Evolutionary conservation across 192 early-diverging fungal species (phyloP), one percentile per base, ranked within the genome.

Genomic region (Gaertneriomyces sp.): DNA sequence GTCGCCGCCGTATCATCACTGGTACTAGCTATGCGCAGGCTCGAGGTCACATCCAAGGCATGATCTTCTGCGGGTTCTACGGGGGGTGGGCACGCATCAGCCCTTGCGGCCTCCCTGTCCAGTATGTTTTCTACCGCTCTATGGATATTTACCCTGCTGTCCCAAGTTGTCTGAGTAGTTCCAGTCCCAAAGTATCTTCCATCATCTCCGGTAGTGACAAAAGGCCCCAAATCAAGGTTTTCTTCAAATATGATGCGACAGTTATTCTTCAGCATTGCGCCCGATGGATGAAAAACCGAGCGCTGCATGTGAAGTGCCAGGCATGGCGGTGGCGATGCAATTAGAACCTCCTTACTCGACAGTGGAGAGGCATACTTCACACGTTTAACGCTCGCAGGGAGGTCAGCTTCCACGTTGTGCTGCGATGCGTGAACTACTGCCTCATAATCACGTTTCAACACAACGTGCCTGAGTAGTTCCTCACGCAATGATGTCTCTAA

Each of bases 261-360:
- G 7, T 88, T 76, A 72, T 95, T 96, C 75, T 95, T 98, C 51
- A 83, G 68, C n/a, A 70, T 71, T 63, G 77, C 79, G 16, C 84
- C 90, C 53, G 75, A 86, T 6, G 90, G 83, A 57, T 85, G 63
- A 69, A 79, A 93, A 42, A 95, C 82, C 6, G 90, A 90, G 25
- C 93, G 86, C 50, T 93, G 91, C 53, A 98, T 81, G 58, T 95
- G 93, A 40, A 96, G 79, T 59, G 86, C 88, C 9, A 98, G 85
- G 40, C 89, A 77, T 39, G 77, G 79, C 4, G 95, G 95, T 2
- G 93, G 82, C 38, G 88, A 87, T 6, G 91, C 95, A 74, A 98
- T 85, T 82, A 92, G 87, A 10, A 87, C 88, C 60, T 93, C 90
- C 62, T 92, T 92, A 3, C 83, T 87, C 6, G 90, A 83, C n/a